Percentiles rank a stretch among this genome's conserved stretches.
phyloP scores from a whole-genome alignment of 306 rosid species.

The Casuarina cunninghamiana region DNA sequence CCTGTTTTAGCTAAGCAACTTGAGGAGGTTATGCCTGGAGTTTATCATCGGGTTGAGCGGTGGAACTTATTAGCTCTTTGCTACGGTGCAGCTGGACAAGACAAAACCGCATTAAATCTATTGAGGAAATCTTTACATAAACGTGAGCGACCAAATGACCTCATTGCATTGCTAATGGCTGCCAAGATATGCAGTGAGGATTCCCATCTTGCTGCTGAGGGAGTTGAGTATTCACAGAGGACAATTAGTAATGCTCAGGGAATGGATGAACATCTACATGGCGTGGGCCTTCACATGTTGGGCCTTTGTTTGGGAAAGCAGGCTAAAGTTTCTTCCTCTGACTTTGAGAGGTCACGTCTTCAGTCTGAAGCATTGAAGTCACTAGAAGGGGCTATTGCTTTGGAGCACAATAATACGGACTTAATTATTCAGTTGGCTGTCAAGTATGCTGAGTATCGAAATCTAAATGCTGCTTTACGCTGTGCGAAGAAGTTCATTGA shows the following conservation, averaged over 20 bases:
- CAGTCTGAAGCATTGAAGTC: slow-evolving; percentile 62
- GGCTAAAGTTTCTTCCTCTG: slow-evolving; percentile 63
- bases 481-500: slow-evolving; percentile 72
- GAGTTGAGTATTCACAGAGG: slow-evolving; percentile 68
- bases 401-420: slow-evolving; percentile 56
- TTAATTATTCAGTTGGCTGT: slow-evolving; percentile 77
- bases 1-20: slow-evolving; percentile 70
- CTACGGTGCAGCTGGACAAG: slow-evolving; percentile 72
- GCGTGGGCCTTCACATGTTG: slow-evolving; percentile 71
- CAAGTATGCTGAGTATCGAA: slow-evolving; percentile 75
- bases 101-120: slow-evolving; percentile 62
- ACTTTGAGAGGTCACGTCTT: slow-evolving; percentile 53
- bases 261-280: slow-evolving; percentile 64
- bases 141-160: slow-evolving; percentile 81
- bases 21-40: slow-evolving; percentile 88
- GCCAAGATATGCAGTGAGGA: slow-evolving; percentile 83
- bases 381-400: slow-evolving; percentile 43
- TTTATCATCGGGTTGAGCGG: slow-evolving; percentile 78
- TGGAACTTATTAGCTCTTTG: slow-evolving; percentile 92
- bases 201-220: slow-evolving; percentile 74
- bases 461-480: slow-evolving; percentile 70
- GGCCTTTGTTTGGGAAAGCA: slow-evolving; percentile 85
- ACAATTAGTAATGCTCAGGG: slow-evolving; percentile 53
- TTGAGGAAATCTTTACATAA: slow-evolving; percentile 79
- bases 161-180: slow-evolving; percentile 69